Evolutionary conservation across 176 grass and related monocot genomes (phyloP).

Genomic region (Tuctoria greenei): DNA sequence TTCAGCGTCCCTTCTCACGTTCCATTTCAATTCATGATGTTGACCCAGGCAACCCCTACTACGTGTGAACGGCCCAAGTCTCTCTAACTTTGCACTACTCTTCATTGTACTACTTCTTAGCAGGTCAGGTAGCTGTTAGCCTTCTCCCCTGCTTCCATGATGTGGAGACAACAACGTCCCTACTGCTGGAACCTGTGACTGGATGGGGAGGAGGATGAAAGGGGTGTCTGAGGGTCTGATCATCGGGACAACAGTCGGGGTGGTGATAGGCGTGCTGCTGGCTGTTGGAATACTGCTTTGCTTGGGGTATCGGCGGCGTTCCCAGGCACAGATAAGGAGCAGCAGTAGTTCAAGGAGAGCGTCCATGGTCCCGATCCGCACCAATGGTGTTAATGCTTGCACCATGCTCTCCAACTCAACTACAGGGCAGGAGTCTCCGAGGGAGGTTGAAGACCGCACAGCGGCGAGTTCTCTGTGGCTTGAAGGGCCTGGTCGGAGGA

Average conservation of each 20-base stretch:
- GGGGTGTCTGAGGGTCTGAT: slow-evolving; percentile 72
- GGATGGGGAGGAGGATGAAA: slow-evolving; percentile 31
- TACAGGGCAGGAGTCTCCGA: slow-evolving; percentile 58
- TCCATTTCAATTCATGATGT: slow-evolving; percentile 31
- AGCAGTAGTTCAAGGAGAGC: slow-evolving; percentile 81
- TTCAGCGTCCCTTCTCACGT: background rate
- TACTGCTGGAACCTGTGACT: slow-evolving; percentile 13
- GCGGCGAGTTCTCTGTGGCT: slow-evolving; percentile 48
- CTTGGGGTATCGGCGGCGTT: slow-evolving; percentile 59
- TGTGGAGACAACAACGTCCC: slow-evolving; percentile 18
- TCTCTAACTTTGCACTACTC: slow-evolving; percentile 33
- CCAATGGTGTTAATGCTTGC: slow-evolving; percentile 54
- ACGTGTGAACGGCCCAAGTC: background rate
- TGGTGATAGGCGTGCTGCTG: slow-evolving; percentile 74
- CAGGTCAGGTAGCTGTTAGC: slow-evolving; percentile 28
- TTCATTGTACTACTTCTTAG: slow-evolving; percentile 36
- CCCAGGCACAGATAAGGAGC: slow-evolving; percentile 54
- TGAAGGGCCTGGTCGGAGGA: slow-evolving; percentile 61
- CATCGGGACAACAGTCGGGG: slow-evolving; percentile 65
- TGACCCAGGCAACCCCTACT: slow-evolving; percentile 17
- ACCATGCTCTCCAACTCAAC: slow-evolving; percentile 63
- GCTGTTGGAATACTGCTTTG: slow-evolving; percentile 65
- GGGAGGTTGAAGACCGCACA: slow-evolving; percentile 38
- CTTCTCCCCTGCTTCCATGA: slow-evolving; percentile 37
- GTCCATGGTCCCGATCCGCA: slow-evolving; percentile 59